Conservation (phyloP, 306 rosid species). For the Trichosanthes cucumerina region DNA sequence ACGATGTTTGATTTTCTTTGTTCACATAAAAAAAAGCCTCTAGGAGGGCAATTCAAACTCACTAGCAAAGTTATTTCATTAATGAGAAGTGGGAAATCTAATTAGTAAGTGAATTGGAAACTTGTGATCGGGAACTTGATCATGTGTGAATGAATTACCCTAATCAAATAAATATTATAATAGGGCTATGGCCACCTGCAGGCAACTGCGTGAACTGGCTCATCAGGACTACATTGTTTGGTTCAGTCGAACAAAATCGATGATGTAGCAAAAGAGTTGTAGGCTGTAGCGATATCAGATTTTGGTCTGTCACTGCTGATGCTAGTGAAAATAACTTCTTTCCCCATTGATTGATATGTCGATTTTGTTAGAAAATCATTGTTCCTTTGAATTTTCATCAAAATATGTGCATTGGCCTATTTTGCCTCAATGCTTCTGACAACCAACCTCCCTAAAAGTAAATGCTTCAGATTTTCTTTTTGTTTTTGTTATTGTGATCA, state of each 20-base stretch:
- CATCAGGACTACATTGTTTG: neutral
- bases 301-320: neutral
- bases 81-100: neutral
- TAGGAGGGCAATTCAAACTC: no score
- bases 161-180: neutral
- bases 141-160: neutral
- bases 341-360: neutral
- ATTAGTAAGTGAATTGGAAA: neutral
- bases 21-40: no score
- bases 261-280: neutral
- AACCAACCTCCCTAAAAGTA: no score
- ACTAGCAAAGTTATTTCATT: neutral
- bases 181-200: neutral
- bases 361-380: neutral
- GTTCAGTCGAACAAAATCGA: neutral
- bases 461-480: neutral
- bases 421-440: no score
- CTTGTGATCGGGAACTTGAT: neutral
- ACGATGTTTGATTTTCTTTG: no score
- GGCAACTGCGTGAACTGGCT: neutral
- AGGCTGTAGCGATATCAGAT: neutral
- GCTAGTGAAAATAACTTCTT: neutral
- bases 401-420: neutral
- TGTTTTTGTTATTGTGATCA: neutral
- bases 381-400: neutral